phyloP scores from a whole-genome alignment of 495 filamentous ascomycete genomes.

The Aspergillus olivimuriae region DNA sequence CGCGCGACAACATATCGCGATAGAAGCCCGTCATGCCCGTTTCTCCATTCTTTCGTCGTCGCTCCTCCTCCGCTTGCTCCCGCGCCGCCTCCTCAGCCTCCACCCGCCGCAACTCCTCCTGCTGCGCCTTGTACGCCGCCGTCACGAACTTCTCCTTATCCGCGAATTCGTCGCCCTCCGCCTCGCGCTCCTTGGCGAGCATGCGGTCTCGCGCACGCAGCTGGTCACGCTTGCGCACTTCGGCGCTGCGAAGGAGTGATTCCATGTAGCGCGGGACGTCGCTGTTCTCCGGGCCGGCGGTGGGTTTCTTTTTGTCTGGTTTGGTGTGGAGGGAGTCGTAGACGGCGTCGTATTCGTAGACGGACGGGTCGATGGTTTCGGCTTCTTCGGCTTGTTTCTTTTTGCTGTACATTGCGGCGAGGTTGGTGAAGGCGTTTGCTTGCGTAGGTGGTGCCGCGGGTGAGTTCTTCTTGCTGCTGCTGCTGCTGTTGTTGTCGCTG shows the following conservation, averaged over 20 bases:
- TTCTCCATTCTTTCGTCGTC: conserved; percentile 51
- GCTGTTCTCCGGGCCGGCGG: conserved; percentile 6
- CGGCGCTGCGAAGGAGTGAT: conserved; percentile 70
- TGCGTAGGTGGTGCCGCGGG: no score
- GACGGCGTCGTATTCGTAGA: conserved; percentile 52
- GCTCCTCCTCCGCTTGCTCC: conserved; percentile 64
- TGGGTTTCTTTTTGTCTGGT: conserved; percentile 19
- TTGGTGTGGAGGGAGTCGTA: conserved; percentile 48
- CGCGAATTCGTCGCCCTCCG: conserved; percentile 87
- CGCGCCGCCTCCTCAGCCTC: conserved; percentile 73
- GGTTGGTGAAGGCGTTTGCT: conserved; percentile 36
- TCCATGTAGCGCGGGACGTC: conserved; percentile 74
- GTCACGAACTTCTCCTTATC: conserved; percentile 98
- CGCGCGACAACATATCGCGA: conserved; percentile 69
- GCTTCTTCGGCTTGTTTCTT: conserved; percentile 42
- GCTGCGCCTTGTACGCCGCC: conserved; percentile 88
- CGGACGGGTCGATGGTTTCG: conserved; percentile 42
- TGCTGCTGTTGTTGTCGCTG: not conserved
- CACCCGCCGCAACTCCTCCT: conserved; percentile 69
- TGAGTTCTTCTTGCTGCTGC: conserved; percentile 7
- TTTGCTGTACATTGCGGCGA: conserved; percentile 44
- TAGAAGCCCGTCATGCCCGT: conserved; percentile 85
- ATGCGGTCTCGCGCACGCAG: conserved; percentile 82
- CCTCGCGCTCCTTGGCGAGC: conserved; percentile 80
- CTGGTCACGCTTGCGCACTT: conserved; percentile 81